These are phyloP conservation scores for Tuber indicum DNA, from an alignment of 495 filamentous ascomycete genomes.

Conservation along the genomic window DNA sequence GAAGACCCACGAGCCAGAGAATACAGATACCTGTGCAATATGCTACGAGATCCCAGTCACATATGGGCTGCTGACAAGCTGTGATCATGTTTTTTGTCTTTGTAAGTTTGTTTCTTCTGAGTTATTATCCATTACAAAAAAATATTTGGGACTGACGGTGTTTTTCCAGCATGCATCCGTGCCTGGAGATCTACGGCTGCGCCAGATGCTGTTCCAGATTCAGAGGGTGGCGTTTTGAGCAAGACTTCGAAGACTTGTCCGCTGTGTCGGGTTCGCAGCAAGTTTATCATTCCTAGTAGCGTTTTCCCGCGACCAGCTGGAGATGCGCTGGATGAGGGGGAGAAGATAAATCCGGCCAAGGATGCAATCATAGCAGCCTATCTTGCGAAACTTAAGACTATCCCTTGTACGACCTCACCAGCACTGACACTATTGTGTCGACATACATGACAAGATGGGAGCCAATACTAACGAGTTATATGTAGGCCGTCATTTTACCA, in stretches of 20 bases:
- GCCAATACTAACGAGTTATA: neutral
- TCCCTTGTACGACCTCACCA: conserved; percentile 30
- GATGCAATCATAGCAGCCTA: conserved; percentile 40
- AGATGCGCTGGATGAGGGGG: conserved; percentile 10
- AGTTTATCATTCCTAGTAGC: conserved; percentile 41
- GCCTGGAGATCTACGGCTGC: conserved; percentile 30
- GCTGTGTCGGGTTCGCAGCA: conserved; percentile 39
- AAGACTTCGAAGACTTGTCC: conserved; percentile 42
- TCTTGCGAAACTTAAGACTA: conserved; percentile 36
- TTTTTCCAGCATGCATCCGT: conserved; percentile 30
- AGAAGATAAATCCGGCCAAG: conserved; percentile 35
- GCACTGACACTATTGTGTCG: neutral
- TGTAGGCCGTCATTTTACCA: conserved; percentile 38
- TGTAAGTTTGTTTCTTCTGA: conserved; percentile 22
- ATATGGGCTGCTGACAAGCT: conserved; percentile 40
- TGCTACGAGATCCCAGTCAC: conserved; percentile 39
- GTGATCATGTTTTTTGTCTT: conserved; percentile 42
- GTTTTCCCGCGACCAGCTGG: conserved; percentile 24
- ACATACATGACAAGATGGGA: neutral
- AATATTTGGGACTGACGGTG: neutral
- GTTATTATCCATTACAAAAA: conserved; percentile 8
- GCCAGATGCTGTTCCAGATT: conserved; percentile 15
- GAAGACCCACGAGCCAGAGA: conserved; percentile 8
- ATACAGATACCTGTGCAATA: conserved; percentile 37
- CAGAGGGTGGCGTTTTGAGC: conserved; percentile 29